Percentiles rank a stretch among this genome's conserved stretches.
These are phyloP conservation scores for Dryadomyces quercivorus DNA, from an alignment of 2,329 filamentous ascomycete genomes.

Conservation along the genomic window DNA sequence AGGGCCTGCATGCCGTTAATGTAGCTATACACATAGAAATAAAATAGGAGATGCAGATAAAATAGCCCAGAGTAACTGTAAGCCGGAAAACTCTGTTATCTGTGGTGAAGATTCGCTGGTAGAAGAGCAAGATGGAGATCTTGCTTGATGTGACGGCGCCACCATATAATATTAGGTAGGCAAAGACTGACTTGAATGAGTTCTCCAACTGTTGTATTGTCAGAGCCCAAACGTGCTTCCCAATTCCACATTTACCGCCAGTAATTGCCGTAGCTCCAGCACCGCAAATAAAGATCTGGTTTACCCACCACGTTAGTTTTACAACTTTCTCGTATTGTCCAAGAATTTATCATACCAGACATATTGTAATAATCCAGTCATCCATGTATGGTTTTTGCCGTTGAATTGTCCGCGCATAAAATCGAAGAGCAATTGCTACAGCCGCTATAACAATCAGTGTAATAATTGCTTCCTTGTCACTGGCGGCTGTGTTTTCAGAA, in stretches of 20 bases:
- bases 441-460: background rate
- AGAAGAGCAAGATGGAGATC: constrained; percentile 1
- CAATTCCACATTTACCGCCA: background rate
- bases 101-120: constrained; percentile 1
- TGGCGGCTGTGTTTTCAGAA: background rate
- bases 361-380: background rate
- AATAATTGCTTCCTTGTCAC: background rate
- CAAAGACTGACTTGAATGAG: background rate
- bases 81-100: background rate
- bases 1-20: background rate
- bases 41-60: background rate
- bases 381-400: background rate
- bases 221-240: background rate
- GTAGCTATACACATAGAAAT: background rate
- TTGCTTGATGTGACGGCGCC: background rate
- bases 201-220: background rate
- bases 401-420: background rate
- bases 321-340: too few relatives aligned
- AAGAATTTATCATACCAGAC: background rate
- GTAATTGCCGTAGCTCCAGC: background rate
- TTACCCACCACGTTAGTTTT: background rate
- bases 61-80: background rate
- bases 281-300: background rate
- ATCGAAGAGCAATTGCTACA: background rate
- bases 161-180: background rate